phyloP scores from a whole-genome alignment of 768 basidiomycete genomes.

The Leccinum rimulosum region DNA sequence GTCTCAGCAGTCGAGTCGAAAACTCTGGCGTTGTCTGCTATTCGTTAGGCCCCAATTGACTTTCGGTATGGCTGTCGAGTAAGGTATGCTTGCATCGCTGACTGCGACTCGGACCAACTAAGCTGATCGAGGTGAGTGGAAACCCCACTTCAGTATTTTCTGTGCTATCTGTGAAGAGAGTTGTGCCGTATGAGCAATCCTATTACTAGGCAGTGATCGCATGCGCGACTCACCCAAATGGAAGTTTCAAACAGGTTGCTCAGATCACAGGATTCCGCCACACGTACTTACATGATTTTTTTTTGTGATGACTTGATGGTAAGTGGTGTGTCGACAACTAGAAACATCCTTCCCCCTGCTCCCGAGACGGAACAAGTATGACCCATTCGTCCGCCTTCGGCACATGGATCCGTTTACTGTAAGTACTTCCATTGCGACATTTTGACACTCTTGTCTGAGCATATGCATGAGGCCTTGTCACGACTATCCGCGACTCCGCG shows the following conservation, averaged over 20 bases:
- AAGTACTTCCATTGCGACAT: neutral
- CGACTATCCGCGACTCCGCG: constrained; percentile 11
- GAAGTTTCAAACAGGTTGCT: too few relatives aligned
- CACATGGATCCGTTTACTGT: constrained; percentile 1
- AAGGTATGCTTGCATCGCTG: neutral
- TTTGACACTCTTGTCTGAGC: constrained; percentile 5
- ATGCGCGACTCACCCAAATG: too few relatives aligned
- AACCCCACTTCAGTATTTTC: neutral
- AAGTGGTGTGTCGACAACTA: neutral
- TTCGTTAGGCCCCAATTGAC: too few relatives aligned
- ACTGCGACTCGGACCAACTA: neutral
- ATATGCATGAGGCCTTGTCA: constrained; percentile 7
- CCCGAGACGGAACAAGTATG: neutral
- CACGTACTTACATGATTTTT: neutral
- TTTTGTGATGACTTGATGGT: neutral
- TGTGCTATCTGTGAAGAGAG: neutral
- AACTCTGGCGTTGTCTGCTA: neutral
- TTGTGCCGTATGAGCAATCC: neutral
- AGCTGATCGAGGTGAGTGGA: neutral
- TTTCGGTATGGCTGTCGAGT: neutral
- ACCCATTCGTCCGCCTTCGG: neutral
- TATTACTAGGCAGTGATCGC: too few relatives aligned
- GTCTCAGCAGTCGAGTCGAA: too few relatives aligned
- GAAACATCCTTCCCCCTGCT: neutral
- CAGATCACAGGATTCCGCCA: neutral